Conservation (phyloP, 495 filamentous ascomycete species). For the Penicillium waksmanii region DNA sequence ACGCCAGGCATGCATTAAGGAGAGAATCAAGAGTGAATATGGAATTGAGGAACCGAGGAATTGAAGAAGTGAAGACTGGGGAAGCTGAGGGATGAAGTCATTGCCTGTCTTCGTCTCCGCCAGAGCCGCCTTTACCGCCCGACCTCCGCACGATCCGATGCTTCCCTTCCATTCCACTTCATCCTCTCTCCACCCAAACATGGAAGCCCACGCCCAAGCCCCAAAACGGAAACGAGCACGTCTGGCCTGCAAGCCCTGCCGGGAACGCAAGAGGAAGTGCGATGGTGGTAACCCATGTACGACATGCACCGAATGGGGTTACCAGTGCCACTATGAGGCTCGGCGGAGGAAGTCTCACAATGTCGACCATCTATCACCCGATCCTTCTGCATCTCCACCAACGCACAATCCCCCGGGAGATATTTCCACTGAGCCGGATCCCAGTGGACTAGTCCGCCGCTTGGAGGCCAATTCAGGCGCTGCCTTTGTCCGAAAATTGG, state of each 20-base stretch:
- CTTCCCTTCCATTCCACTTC: constrained; percentile 2
- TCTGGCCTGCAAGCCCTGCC: constrained; percentile 52
- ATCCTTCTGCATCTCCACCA: constrained; percentile 4
- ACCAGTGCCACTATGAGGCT: constrained; percentile 45
- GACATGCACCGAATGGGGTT: constrained; percentile 51
- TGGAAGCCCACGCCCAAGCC: neutral
- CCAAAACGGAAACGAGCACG: constrained; percentile 40
- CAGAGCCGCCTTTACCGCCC: constrained; percentile 13
- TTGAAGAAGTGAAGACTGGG: neutral
- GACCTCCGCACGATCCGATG: constrained; percentile 18
- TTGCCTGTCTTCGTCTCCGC: neutral
- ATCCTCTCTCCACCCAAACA: neutral
- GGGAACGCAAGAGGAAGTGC: constrained; percentile 55
- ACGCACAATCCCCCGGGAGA: neutral
- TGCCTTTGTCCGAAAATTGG: constrained; percentile 53
- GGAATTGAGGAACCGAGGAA: neutral
- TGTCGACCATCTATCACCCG: constrained; percentile 1
- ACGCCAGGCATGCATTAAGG: neutral
- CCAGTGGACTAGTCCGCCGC: constrained; percentile 30
- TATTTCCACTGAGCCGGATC: constrained; percentile 25
- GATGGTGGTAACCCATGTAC: constrained; percentile 46
- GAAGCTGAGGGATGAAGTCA: constrained; percentile 9
- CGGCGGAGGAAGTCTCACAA: constrained; percentile 14
- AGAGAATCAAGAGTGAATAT: neutral
- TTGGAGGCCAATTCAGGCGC: constrained; percentile 55